Evolutionary conservation across 73 alveolate species (phyloP), one percentile per base, ranked within the genome.

Genomic region (Paramecium caudatum): DNA sequence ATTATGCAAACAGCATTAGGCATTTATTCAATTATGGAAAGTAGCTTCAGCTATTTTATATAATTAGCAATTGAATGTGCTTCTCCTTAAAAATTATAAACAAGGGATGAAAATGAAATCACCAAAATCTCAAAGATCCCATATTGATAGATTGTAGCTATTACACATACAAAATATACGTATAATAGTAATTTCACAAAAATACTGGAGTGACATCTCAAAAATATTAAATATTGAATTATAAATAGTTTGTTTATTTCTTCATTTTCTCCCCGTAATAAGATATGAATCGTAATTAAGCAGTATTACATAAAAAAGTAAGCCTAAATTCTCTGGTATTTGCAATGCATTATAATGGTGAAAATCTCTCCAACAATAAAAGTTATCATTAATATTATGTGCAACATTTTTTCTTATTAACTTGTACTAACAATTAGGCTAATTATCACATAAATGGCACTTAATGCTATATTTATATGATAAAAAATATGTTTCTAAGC

Each of bases 1-100:
- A 74, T 8, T 4, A 74, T 74, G 10, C 88, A 74, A 9, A 74
- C 39, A 19, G 88, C 62, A 19, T 32, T 74, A 3, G 88, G 69
- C 68, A 74, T 37, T 5, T 19, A 21, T 5, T 43, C 68, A 0
- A 74, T 19, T 0, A 74, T 74, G 1, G 39, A 37, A 34, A 43
- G 10, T 74, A 74, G 45, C 47, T 74, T 74, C 3, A 43, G 5
- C 46, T 74, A 10, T 45, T 74, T 39, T 3, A 41, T 74, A 74
- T 74, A 74, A 21, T 65, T 36, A 13, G 83, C 83, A 65, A 33
- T 65, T 3, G 15, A 65, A 3, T 65, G 55, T 10, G 34, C 32
- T 33, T 55, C 45, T 12, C 23, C 23, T 21, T 49, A 49, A 49
- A 12, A 49, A 17, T 49, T 49, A 6, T 49, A 36, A 49, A 49